Percentiles rank a stretch among this genome's conserved stretches.
Evolutionary conservation across 2,329 filamentous ascomycete species (phyloP).

Genomic region (Amphichorda felina): DNA sequence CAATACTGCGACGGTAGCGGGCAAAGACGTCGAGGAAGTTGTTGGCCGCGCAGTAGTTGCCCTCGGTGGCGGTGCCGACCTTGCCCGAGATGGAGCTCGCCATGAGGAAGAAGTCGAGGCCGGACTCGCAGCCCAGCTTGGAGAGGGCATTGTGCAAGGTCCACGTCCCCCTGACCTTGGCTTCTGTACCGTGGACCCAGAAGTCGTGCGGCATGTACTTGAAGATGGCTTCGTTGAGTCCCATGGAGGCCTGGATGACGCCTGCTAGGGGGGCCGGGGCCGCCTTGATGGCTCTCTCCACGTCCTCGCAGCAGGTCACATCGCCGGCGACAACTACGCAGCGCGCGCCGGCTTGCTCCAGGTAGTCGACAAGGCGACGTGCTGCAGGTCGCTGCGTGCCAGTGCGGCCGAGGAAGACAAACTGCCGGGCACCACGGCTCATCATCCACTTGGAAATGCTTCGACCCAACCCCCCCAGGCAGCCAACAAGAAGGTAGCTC

Average conservation of each 20-base stretch:
- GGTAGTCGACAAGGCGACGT: constrained; percentile 6
- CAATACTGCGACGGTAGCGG: constrained; percentile 12
- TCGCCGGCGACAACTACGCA: constrained; percentile 12
- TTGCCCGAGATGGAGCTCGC: constrained; percentile 13
- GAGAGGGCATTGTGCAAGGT: constrained; percentile 11
- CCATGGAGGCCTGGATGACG: constrained; percentile 21
- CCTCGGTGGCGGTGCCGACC: constrained; percentile 16
- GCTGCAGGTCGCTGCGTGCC: constrained; percentile 13
- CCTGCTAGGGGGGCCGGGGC: constrained; percentile 10
- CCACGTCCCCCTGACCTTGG: constrained; percentile 12
- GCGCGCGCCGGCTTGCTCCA: constrained; percentile 10
- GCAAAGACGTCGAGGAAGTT: constrained; percentile 21
- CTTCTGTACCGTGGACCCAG: constrained; percentile 11
- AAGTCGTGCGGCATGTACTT: constrained; percentile 10
- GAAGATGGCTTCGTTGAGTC: constrained; percentile 13
- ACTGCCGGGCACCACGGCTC: constrained; percentile 13
- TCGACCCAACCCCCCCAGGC: constrained; percentile 18
- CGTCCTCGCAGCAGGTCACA: constrained; percentile 6
- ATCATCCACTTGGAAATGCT: constrained; percentile 19
- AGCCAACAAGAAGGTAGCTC: constrained; percentile 9
- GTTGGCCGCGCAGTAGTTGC: constrained; percentile 20
- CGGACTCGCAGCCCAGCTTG: constrained; percentile 1
- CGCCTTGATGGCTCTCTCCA: constrained; percentile 6
- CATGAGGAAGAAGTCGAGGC: constrained; percentile 18
- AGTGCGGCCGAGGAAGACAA: constrained; percentile 18